Percentiles rank a stretch among this genome's conserved stretches.
These are phyloP conservation scores for Fusarium virguliforme DNA, from an alignment of 2,329 filamentous ascomycete genomes.

Conservation along the genomic window DNA sequence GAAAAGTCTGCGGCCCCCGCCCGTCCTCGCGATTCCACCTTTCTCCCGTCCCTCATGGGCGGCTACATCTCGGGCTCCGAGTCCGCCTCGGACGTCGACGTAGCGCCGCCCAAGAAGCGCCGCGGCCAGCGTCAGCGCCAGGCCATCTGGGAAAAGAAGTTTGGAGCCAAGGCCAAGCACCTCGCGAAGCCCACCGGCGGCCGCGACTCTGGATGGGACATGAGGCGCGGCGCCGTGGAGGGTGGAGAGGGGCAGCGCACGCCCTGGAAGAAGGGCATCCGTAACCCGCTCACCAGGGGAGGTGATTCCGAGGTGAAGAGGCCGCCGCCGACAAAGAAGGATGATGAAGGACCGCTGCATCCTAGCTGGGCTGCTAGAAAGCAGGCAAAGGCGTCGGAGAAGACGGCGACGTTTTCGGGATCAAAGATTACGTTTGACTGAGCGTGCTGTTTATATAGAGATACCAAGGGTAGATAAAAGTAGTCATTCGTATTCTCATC, in stretches of 20 bases:
- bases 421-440: conserved; percentile 74
- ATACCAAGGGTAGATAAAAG: conserved; percentile 46
- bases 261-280: conserved; percentile 70
- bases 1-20: conserved; percentile 39
- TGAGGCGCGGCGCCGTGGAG: conserved; percentile 69
- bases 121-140: conserved; percentile 85
- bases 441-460: conserved; percentile 36
- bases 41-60: conserved; percentile 83
- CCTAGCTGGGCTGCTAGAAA: conserved; percentile 77
- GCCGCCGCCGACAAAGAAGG: conserved; percentile 55
- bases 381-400: conserved; percentile 71
- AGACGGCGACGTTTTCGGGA: conserved; percentile 68
- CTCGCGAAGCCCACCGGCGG: conserved; percentile 57
- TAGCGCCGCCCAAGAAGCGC: conserved; percentile 77
- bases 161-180: conserved; percentile 79
- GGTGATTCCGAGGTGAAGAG: conserved; percentile 32
- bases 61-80: conserved; percentile 86
- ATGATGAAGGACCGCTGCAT: conserved; percentile 72
- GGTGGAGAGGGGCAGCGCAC: conserved; percentile 58
- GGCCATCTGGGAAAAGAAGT: conserved; percentile 87
- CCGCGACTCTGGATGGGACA: conserved; percentile 72
- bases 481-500: conserved; percentile 13
- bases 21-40: conserved; percentile 66
- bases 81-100: conserved; percentile 77
- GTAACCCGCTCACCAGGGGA: conserved; percentile 54